A percentile compares a stretch with the other conserved stretches of the same genome.
Conservation (phyloP, 495 filamentous ascomycete species). For the Hypoxylon cercidicola region DNA sequence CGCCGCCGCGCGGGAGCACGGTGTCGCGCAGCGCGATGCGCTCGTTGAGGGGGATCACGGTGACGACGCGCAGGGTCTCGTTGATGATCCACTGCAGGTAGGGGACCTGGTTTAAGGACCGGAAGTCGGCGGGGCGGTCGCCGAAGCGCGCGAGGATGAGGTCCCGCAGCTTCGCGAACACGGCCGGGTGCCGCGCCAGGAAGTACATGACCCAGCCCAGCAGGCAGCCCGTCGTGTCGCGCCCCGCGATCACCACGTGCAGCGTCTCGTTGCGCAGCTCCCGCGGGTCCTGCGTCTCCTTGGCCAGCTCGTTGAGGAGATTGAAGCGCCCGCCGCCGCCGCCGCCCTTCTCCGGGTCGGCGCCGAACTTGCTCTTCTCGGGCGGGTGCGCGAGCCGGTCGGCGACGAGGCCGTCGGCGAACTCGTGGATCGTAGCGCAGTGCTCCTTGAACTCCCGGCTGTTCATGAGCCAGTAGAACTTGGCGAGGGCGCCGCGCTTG, state of each 20-base stretch:
- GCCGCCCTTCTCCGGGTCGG: constrained; percentile 19
- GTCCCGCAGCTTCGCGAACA: constrained; percentile 62
- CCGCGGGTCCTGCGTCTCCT: constrained; percentile 65
- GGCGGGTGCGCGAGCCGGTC: constrained; percentile 22
- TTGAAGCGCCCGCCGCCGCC: too few species aligned
- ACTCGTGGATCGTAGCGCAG: constrained; percentile 58
- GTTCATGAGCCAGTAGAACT: constrained; percentile 61
- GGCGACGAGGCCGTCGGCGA: constrained; percentile 63
- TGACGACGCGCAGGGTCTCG: constrained; percentile 54
- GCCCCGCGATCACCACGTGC: constrained; percentile 71
- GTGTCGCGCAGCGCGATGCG: constrained; percentile 58
- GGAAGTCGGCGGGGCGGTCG: constrained; percentile 33
- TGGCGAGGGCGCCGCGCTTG: constrained; percentile 53
- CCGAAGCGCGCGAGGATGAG: constrained; percentile 58
- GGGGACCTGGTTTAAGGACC: constrained; percentile 52
- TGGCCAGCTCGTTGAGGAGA: constrained; percentile 71
- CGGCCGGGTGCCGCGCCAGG: constrained; percentile 57
- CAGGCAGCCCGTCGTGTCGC: constrained; percentile 65
- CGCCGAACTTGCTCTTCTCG: constrained; percentile 6
- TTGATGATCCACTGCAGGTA: constrained; percentile 62
- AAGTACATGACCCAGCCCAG: constrained; percentile 68
- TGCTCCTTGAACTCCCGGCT: constrained; percentile 54
- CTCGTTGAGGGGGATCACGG: constrained; percentile 54
- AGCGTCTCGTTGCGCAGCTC: constrained; percentile 71
- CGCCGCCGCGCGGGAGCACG: constrained; percentile 59